Base-by-base conservation (phyloP, 2,329 filamentous ascomycete genomes). In the Lasiodiplodia citricola region DNA sequence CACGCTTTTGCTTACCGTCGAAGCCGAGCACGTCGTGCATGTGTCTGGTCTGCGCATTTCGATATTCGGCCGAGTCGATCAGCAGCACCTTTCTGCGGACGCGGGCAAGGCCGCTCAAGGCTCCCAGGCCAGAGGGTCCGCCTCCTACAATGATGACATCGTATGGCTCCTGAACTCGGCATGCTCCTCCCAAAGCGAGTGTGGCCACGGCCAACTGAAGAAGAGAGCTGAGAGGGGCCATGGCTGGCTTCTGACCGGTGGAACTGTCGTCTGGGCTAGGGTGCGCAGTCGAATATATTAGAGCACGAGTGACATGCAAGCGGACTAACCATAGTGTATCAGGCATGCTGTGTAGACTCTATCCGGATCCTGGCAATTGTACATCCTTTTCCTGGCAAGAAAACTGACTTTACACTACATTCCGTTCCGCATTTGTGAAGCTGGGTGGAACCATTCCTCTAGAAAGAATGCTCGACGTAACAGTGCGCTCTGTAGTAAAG, bases 101-200 rank as follows among this genome's bases (percentile, higher is more conserved):
- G 31, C 83, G 80, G 18, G 80, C 79, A 2, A 83, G 77, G 0
- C 74, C 73, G 1, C 80, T 72, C 0, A 82, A 82, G 1, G 78
- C 77, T 1, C 81, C 74, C 3, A 86, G 77, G 7, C 83, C 83
- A 0, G 82, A 82, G 8, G 83, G 84, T 0, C 83, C 83, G 35
- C 74, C 79, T 58, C 83, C 84, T 16, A 78, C 70, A 62, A 79
- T 76, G 37, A 79, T 71, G 25, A 70, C 70, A 54, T 78, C 76
- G 64, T 63, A 70, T 11, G n/a, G 44, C 31, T 70, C 70, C 31
- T 55, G 38, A 6, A 54, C 18, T 2, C 67, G n/a, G 44, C 31
- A 35, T 35, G 28, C 64, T 57, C 47, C 60, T 38, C 47, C 60
- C 44, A 21, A 38, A 41, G 44, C 52, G 60, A 64, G 60, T 7